A percentile compares a stretch with the other conserved stretches of the same genome.
Conservation (phyloP, 2,329 filamentous ascomycete genomes). For the Emergomyces africanus region DNA sequence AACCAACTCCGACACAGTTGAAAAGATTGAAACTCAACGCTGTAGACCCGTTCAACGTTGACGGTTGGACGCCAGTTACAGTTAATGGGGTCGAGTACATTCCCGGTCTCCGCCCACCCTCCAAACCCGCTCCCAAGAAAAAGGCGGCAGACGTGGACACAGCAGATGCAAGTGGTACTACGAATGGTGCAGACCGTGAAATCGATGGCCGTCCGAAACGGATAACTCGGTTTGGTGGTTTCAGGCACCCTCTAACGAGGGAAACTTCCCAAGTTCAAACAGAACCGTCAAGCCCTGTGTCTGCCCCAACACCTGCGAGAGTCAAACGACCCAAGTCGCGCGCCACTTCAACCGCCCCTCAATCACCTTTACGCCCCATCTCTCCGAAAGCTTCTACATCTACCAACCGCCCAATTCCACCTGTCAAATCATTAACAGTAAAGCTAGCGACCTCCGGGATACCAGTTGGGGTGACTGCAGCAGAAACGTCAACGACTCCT, state of each 20-base stretch:
- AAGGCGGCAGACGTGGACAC: constrained; percentile 3
- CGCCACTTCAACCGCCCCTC: constrained; percentile 6
- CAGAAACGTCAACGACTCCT: constrained; percentile 6
- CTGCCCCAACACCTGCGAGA: background rate
- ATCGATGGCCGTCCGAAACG: constrained; percentile 5
- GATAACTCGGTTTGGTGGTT: constrained; percentile 8
- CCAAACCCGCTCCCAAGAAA: constrained; percentile 19
- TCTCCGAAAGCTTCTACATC: constrained; percentile 5
- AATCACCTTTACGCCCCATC: constrained; percentile 14
- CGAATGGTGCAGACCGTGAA: constrained; percentile 2
- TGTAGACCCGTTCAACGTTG: constrained; percentile 26
- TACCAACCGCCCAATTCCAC: background rate
- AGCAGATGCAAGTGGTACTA: background rate
- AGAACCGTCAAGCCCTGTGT: constrained; percentile 5
- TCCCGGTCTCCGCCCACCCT: constrained; percentile 20
- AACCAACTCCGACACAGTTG: constrained; percentile 30
- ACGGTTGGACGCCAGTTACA: constrained; percentile 28
- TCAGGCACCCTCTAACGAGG: constrained; percentile 7
- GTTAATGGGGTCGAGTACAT: constrained; percentile 25
- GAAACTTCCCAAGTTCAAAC: constrained; percentile 8
- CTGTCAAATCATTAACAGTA: constrained; percentile 5
- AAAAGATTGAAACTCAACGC: constrained; percentile 27
- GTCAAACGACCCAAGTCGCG: constrained; percentile 7
- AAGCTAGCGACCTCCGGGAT: background rate
- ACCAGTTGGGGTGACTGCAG: background rate